phyloP scores from a whole-genome alignment of 2,329 filamentous ascomycete species.

The Canariomyces notabilis region DNA sequence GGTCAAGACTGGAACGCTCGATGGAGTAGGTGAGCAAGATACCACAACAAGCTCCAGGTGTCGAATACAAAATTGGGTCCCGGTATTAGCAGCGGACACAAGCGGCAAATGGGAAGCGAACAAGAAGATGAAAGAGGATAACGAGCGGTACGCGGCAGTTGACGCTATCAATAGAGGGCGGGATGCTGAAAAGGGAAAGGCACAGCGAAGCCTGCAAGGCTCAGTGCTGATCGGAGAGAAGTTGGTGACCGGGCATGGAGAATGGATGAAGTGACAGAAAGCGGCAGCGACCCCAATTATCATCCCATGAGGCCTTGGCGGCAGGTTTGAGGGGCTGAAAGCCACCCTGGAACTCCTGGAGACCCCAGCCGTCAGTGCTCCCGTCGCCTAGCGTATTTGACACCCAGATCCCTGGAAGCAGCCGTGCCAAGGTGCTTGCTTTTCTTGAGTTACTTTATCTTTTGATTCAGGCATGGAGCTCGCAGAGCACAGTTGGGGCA shows the following conservation, averaged over 20 bases:
- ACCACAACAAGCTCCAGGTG: too few species aligned
- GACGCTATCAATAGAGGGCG: constrained; percentile 15
- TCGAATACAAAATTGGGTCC: too few species aligned
- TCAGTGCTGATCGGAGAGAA: neutral
- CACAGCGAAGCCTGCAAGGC: constrained; percentile 4
- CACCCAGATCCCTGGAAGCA: constrained; percentile 17
- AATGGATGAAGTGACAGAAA: constrained; percentile 13
- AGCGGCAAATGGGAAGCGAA: neutral
- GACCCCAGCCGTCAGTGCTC: constrained; percentile 9
- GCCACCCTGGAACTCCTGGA: constrained; percentile 4
- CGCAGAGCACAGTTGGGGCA: too few species aligned
- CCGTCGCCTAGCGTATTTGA: too few species aligned
- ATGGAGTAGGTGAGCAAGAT: too few species aligned
- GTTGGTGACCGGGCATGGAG: constrained; percentile 8
- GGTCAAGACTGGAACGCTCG: too few species aligned
- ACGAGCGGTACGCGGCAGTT: constrained; percentile 16
- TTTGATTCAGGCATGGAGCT: too few species aligned
- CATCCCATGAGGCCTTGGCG: constrained; percentile 3
- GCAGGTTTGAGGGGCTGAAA: constrained; percentile 21
- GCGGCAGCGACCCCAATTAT: constrained; percentile 21
- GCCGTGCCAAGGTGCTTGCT: constrained; percentile 12
- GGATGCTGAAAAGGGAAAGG: neutral
- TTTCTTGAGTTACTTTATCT: too few species aligned
- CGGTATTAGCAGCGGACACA: neutral
- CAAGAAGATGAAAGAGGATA: constrained; percentile 1